Evolutionary conservation across 495 filamentous ascomycete genomes (phyloP), one percentile per base, ranked within the genome.

Genomic region (Achaetomiella virescens): DNA sequence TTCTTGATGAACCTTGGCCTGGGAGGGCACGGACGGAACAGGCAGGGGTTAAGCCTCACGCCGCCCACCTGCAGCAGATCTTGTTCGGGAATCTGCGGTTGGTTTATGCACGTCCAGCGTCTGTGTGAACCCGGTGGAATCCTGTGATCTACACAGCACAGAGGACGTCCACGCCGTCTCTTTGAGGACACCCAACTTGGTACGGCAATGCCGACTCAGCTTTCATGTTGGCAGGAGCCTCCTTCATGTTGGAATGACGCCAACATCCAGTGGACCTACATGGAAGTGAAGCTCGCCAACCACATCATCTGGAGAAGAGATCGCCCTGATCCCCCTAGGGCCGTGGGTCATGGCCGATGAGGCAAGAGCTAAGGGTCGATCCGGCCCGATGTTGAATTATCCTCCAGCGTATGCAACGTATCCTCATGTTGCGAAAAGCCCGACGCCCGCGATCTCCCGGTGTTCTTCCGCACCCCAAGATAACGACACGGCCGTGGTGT

Each of bases 31-130:
- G 24, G 54, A 57, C 54, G 31, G 6, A 22, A 17, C 42, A 27
- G 29, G 46, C 24, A 45, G 46, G 53, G 43, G 22, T 33, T 2
- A n/a, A 15, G 33, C 33, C 36, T 31, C 35, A 40, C 40, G n/a
- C n/a, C n/a, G n/a, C n/a, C n/a, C n/a, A n/a, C 49, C 49, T 48
- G 56, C 56, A 48, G 48, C 56, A 53, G 36, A 36, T 33, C 54
- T 22, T 44, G 38, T 40, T 62, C 57, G 57, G 60, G 40, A 60
- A 49, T 33, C 50, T 47, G 54, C 55, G 53, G 55, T 44, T 41
- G 35, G 59, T 59, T 61, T 48, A 64, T 61, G 61, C 61, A 58
- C 42, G 44, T 38, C 5, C 45, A 43, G 29, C 35, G 37, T 22
- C 44, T 56, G 45, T 15, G 31, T 45, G 37, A 20, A 43, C 45